These are phyloP conservation scores for Vitis hybrid DNA, from an alignment of 177 flowering plant genomes.

Conservation along the genomic window DNA sequence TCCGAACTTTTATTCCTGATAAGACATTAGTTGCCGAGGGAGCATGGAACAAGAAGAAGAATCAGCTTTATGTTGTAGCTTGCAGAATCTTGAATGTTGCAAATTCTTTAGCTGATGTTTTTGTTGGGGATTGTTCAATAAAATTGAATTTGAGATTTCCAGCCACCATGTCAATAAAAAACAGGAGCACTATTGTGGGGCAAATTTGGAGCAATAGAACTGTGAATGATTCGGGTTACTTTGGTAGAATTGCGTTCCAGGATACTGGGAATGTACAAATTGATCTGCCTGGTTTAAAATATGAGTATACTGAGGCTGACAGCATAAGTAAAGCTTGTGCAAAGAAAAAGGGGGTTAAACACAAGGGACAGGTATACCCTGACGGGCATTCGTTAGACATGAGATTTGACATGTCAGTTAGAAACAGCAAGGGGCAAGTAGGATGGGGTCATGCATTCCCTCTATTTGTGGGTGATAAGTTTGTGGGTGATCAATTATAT, in stretches of 20 bases:
- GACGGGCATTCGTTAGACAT: slow-evolving; percentile 44
- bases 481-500: slow-evolving; percentile 10
- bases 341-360: slow-evolving; percentile 16
- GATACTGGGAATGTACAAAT: slow-evolving; percentile 4
- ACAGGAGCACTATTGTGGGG: slow-evolving; percentile 43
- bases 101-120: slow-evolving; percentile 32
- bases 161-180: slow-evolving; percentile 37
- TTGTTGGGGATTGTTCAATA: slow-evolving; percentile 63
- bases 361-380: slow-evolving; percentile 45
- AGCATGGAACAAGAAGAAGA: slow-evolving; percentile 53
- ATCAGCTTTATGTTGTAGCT: slow-evolving; percentile 39
- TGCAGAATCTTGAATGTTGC: slow-evolving; percentile 49
- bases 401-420: slow-evolving; percentile 50
- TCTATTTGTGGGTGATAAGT: slow-evolving; percentile 44
- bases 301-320: slow-evolving; percentile 49
- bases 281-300: slow-evolving; percentile 32
- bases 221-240: slow-evolving; percentile 41
- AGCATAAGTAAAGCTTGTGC: slow-evolving; percentile 39
- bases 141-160: slow-evolving; percentile 59
- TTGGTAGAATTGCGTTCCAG: slow-evolving; percentile 34
- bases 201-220: slow-evolving; percentile 56
- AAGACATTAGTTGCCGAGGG: slow-evolving; percentile 66
- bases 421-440: slow-evolving; percentile 20
- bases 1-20: slow-evolving; percentile 30
- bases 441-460: slow-evolving; percentile 44